Percentiles rank a stretch among this genome's conserved stretches.
Conservation (phyloP, 192 early-diverging fungal species). For the Coemansia sp. region DNA sequence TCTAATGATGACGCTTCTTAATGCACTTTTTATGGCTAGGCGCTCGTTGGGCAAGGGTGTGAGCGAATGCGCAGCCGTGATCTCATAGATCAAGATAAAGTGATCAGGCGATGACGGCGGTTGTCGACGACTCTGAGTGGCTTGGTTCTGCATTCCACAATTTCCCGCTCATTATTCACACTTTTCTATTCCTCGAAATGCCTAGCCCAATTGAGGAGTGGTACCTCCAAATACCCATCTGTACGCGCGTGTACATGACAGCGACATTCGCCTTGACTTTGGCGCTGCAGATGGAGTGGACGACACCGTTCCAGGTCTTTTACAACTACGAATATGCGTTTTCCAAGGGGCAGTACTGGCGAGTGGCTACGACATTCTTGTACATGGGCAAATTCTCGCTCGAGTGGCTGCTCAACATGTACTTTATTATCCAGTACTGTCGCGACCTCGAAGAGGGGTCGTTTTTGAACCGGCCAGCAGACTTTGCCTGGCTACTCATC, state of each 20-base stretch:
- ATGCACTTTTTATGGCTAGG: no score
- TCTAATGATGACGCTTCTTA: no score
- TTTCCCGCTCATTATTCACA: not conserved
- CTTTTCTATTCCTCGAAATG: slow-evolving; percentile 29
- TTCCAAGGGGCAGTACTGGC: slow-evolving; percentile 83
- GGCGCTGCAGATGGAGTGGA: slow-evolving; percentile 85
- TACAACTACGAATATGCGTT: slow-evolving; percentile 76
- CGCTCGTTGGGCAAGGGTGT: no score
- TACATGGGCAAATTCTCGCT: slow-evolving; percentile 92
- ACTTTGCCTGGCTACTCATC: slow-evolving; percentile 91
- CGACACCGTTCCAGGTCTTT: slow-evolving; percentile 81
- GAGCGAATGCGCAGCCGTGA: not conserved
- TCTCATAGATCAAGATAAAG: not conserved
- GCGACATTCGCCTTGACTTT: slow-evolving; percentile 74
- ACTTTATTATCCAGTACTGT: slow-evolving; percentile 84
- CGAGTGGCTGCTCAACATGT: slow-evolving; percentile 95
- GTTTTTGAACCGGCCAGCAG: slow-evolving; percentile 85
- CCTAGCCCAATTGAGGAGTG: slow-evolving; percentile 76
- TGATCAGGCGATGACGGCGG: not conserved
- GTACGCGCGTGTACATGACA: slow-evolving; percentile 89
- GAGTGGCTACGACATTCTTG: slow-evolving; percentile 90
- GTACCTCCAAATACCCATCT: slow-evolving; percentile 86
- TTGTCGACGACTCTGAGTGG: no score
- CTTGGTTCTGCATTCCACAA: not conserved
- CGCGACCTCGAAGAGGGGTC: slow-evolving; percentile 94